Evolutionary conservation across 208 protist genomes (phyloP), one percentile per base, ranked within the genome.

Genomic region (Acanthamoeba healyi): DNA sequence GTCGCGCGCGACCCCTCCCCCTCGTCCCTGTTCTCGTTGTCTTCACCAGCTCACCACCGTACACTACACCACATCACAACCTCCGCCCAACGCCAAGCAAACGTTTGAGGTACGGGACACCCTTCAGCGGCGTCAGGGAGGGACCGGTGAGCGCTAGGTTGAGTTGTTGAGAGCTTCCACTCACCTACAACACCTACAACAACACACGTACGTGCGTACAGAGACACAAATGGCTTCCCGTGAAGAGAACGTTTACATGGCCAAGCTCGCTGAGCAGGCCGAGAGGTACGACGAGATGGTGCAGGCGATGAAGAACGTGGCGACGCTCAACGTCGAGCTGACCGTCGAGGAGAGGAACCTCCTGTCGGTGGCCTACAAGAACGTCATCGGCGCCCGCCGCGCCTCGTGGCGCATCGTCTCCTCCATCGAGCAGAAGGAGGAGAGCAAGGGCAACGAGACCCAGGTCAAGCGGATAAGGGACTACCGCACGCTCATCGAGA

Each of bases 351-450:
- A 99, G 96, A 98, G 99, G 94, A 99, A 99, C 96, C 98, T 99
- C 12, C 98, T 99, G 46, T 99, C 99, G 26, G 99, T 99, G 12
- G 99, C 99, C 42, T 99, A 99, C 98, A 99, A 99, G 97, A 99
- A 99, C 96, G 98, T 99, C 86, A 99, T 99, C 96, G 99, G 99
- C 70, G 96, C 99, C 42, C 98, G 99, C 81, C 98, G 99, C 93
- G 98, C 99, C 32, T 98, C 98, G 88, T 99, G 98, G 98, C 97
- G 99, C 95, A 99, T 99, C 95, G 97, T 99, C 95, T 99, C 97
- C 63, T 98, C 98, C 6, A 98, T 99, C 87, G 98, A 99, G 95
- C 97, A 99, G 94, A 99, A 99, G 95, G 99, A 99, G 96, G 97
- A 97, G 95, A 96, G 95, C 79, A 98, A 97, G 95, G 97, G 98